Evolutionary conservation across 345 rosid genomes (phyloP).

Genomic region (Gossypium longicalyx): DNA sequence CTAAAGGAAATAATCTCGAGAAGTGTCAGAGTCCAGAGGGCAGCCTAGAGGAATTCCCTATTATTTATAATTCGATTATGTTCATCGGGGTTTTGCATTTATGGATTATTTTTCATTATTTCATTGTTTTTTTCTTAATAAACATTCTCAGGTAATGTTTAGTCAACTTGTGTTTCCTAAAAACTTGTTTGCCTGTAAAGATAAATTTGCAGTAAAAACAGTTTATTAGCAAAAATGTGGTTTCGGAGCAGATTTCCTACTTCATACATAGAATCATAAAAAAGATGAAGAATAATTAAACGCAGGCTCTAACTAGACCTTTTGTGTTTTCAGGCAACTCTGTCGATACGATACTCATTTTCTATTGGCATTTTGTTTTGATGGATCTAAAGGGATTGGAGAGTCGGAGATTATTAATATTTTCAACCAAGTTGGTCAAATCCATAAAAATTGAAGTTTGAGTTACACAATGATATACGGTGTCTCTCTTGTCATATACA

Average conservation of each 20-base stretch:
- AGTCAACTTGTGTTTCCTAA: background rate
- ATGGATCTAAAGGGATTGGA: too few species aligned
- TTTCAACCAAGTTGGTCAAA: too few species aligned
- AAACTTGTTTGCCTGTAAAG: background rate
- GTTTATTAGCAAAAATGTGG: background rate
- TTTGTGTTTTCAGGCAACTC: background rate
- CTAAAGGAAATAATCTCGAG: conserved; percentile 45
- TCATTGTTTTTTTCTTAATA: background rate
- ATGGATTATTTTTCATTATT: conserved; percentile 17
- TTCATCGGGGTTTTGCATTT: conserved; percentile 8
- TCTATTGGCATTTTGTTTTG: too few species aligned
- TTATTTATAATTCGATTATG: conserved; percentile 8
- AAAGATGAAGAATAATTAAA: background rate
- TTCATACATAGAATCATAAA: background rate
- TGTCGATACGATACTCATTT: background rate
- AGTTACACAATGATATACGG: too few species aligned
- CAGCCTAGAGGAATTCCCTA: conserved; percentile 14
- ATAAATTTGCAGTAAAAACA: background rate
- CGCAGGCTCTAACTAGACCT: background rate
- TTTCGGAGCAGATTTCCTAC: background rate
- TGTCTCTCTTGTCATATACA: too few species aligned
- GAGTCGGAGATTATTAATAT: too few species aligned
- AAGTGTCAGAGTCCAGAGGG: conserved; percentile 29
- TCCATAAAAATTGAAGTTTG: too few species aligned
- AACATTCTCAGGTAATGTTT: background rate